Conservation (phyloP, 2,329 filamentous ascomycete species). For the Knufia fluminis region DNA sequence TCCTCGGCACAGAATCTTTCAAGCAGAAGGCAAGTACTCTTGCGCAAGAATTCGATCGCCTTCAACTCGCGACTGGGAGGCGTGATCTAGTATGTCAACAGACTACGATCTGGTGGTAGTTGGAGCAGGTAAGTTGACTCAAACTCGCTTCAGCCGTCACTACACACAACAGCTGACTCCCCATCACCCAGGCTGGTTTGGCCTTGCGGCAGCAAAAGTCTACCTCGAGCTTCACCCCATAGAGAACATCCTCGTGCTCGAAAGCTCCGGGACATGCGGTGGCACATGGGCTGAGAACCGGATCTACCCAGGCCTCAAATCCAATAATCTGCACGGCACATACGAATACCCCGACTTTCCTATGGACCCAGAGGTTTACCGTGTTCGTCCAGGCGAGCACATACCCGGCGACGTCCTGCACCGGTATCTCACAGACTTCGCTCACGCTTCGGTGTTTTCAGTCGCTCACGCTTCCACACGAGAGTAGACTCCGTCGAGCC, state of each 20-base stretch:
- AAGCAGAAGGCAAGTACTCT: too few species aligned
- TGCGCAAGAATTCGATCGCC: too few species aligned
- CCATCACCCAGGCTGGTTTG: constrained; percentile 39
- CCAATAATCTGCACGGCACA: constrained; percentile 64
- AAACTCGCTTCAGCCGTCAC: too few species aligned
- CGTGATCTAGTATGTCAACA: too few species aligned
- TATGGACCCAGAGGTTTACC: constrained; percentile 50
- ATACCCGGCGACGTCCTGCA: constrained; percentile 50
- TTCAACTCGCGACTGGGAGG: too few species aligned
- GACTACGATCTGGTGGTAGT: too few species aligned
- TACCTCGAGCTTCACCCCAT: constrained; percentile 51
- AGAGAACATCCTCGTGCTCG: constrained; percentile 49
- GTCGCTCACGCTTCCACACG: constrained; percentile 42
- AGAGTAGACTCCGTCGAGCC: constrained; percentile 43
- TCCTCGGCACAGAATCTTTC: too few species aligned
- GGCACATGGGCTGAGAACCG: constrained; percentile 62
- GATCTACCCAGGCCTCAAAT: constrained; percentile 58
- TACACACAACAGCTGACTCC: too few species aligned
- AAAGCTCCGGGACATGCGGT: constrained; percentile 49
- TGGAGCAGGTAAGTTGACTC: too few species aligned
- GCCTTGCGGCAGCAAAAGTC: constrained; percentile 53
- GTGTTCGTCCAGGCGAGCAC: constrained; percentile 43
- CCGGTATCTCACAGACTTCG: constrained; percentile 49
- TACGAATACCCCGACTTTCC: constrained; percentile 68
- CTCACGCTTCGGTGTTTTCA: constrained; percentile 43